Base-by-base conservation (phyloP, 2,329 filamentous ascomycete species). In the Escovopsis weberi region DNA sequence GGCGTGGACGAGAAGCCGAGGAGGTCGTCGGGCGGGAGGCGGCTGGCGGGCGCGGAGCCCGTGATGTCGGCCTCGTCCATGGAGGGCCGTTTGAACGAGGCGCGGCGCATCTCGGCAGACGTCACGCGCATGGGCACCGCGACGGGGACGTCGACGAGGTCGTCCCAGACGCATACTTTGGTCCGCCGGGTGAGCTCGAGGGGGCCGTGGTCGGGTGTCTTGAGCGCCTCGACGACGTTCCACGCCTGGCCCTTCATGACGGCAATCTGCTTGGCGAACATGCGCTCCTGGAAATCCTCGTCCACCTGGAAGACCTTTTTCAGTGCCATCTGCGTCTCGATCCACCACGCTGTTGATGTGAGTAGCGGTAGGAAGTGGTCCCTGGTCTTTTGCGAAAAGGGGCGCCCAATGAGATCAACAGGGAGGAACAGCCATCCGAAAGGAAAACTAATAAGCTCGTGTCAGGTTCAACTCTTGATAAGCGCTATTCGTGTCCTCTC, bases 241-340 rank as follows among this genome's bases (percentile, higher is more conserved):
- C 91, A 98, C 1, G 91, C 91, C 59, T 98, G 91, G 10, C 91
- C 91, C 63, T 98, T 98, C 86, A 98, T 94, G 45, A 98, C 91
- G 1, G 91, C 89, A 47, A 98, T 93, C 57, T 98, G 91, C 51
- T 85, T 80, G n/a, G 86, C 86, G 64, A 94, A 98, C 91, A 98
- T 98, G 62, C 85, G 82, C 65, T 98, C 91, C 59, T 96, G 86
- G 61, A 98, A 98, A 62, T 98, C 91, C 2, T 82, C 79, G 60
- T 98, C 91, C 57, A 93, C 78, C 50, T 85, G 81, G 59, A 98
- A 98, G 38, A 95, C 80, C 47, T 78, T 75, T 42, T 91, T 84
- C 34, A 98, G 68, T 19, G 86, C 84, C 46, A 85, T 68, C 54
- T 94, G 87, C 4, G 91, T 98, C 53, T 95, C 86, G 49, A 81